Evolutionary conservation across 2,329 filamentous ascomycete genomes (phyloP).

Genomic region (Fusarium concolor): DNA sequence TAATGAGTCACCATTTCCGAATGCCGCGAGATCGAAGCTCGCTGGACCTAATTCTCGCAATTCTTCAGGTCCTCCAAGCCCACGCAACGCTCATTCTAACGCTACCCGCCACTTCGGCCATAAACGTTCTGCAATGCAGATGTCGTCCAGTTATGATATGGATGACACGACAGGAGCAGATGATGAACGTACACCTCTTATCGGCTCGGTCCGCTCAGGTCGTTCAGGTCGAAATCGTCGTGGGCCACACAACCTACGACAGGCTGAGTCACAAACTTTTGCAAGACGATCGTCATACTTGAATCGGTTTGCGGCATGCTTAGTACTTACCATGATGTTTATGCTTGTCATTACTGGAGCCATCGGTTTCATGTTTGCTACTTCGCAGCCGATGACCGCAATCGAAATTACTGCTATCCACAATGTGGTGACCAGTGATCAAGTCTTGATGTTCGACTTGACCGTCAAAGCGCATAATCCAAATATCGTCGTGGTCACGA

Average conservation of each 20-base stretch:
- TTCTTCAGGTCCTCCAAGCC: slow-evolving; percentile 76
- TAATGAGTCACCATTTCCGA: slow-evolving; percentile 81
- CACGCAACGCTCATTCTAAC: slow-evolving; percentile 63
- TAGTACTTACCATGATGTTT: slow-evolving; percentile 85
- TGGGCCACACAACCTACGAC: slow-evolving; percentile 67
- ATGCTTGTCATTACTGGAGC: slow-evolving; percentile 85
- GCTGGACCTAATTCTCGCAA: slow-evolving; percentile 67
- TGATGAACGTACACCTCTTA: slow-evolving; percentile 87
- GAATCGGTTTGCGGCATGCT: slow-evolving; percentile 83
- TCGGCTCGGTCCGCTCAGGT: slow-evolving; percentile 69
- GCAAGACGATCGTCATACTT: slow-evolving; percentile 72
- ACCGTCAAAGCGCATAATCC: slow-evolving; percentile 90
- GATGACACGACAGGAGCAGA: slow-evolving; percentile 84
- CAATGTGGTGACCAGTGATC: slow-evolving; percentile 92
- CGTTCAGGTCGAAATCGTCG: slow-evolving; percentile 70
- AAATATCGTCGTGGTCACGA: slow-evolving; percentile 88
- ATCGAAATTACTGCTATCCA: slow-evolving; percentile 84
- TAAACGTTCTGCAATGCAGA: slow-evolving; percentile 67
- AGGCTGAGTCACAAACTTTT: slow-evolving; percentile 79
- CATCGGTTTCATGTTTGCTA: slow-evolving; percentile 89
- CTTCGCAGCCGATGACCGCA: slow-evolving; percentile 85
- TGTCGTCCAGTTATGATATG: slow-evolving; percentile 77
- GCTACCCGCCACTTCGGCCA: slow-evolving; percentile 48
- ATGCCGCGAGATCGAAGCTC: slow-evolving; percentile 72
- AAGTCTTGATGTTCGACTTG: slow-evolving; percentile 94